These are phyloP conservation scores for Cutaneotrichosporon sp. DNA, from an alignment of 1,284 basidiomycete genomes.

Conservation along the genomic window DNA sequence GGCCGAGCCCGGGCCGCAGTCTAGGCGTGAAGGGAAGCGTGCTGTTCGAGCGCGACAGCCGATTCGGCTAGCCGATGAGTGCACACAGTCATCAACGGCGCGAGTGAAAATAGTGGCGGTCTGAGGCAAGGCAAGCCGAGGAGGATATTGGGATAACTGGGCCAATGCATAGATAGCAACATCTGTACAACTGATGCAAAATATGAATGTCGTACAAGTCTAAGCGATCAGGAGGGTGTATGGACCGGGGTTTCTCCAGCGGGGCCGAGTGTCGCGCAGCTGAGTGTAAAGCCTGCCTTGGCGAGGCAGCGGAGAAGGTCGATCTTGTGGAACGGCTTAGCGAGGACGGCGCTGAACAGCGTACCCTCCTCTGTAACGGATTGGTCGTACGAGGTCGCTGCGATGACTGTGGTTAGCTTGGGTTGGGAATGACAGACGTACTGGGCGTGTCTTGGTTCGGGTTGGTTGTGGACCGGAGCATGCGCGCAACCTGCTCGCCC, in stretches of 20 bases:
- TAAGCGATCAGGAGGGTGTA: no score
- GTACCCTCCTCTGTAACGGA: slow-evolving; percentile 76
- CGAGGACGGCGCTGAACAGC: slow-evolving; percentile 78
- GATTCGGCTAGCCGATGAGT: no score
- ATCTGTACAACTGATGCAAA: no score
- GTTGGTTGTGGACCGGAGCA: slow-evolving; percentile 53
- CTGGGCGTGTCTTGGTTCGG: slow-evolving; percentile 53
- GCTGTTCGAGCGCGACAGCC: no score
- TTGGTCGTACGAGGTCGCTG: slow-evolving; percentile 57
- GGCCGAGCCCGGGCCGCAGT: no score
- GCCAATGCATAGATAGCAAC: no score
- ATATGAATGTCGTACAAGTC: no score
- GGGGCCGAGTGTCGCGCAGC: neutral
- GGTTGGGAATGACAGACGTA: slow-evolving; percentile 25
- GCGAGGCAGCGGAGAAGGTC: slow-evolving; percentile 75
- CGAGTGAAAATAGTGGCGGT: no score
- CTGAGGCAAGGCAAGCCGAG: no score
- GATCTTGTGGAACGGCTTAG: slow-evolving; percentile 83
- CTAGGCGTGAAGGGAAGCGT: no score
- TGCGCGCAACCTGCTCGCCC: slow-evolving; percentile 53
- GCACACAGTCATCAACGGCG: no score
- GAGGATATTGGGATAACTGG: no score
- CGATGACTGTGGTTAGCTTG: slow-evolving; percentile 52
- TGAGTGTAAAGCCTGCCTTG: slow-evolving; percentile 68
- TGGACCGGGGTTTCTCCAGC: neutral